A percentile compares a stretch with the other conserved stretches of the same genome.
Conservation (phyloP, 345 rosid species). For the Melastoma malabathricum region DNA sequence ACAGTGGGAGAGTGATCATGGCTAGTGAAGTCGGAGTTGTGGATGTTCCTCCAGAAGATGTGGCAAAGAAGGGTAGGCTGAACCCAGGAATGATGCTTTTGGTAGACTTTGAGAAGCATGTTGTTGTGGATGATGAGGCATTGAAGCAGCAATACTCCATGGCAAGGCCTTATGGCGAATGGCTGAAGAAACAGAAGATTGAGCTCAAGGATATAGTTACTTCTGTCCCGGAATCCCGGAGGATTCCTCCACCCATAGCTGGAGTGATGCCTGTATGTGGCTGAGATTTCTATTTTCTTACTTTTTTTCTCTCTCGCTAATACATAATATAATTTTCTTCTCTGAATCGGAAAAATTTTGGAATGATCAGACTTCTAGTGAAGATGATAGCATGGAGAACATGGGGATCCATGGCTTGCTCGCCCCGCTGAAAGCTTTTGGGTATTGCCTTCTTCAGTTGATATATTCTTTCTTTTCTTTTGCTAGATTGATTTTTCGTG, state of each 20-base stretch:
- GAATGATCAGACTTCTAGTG: slow-evolving; percentile 39
- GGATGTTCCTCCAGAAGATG: slow-evolving; percentile 88
- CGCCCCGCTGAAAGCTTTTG: slow-evolving; percentile 92
- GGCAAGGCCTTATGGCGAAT: slow-evolving; percentile 84
- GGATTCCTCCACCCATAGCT: slow-evolving; percentile 44
- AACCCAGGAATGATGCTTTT: slow-evolving; percentile 99
- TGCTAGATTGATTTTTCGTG: slow-evolving; percentile 1
- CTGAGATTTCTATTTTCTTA: not conserved
- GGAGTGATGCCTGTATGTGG: slow-evolving; percentile 53
- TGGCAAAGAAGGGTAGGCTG: slow-evolving; percentile 87
- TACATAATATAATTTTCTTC: slow-evolving; percentile 1
- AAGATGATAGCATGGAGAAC: slow-evolving; percentile 70
- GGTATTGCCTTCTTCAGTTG: slow-evolving; percentile 32
- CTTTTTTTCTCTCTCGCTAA: not conserved
- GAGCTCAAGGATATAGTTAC: slow-evolving; percentile 59
- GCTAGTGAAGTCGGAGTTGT: slow-evolving; percentile 99
- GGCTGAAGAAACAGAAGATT: slow-evolving; percentile 85
- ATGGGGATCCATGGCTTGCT: slow-evolving; percentile 84
- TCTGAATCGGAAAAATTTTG: slow-evolving; percentile 1
- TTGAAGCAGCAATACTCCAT: slow-evolving; percentile 85
- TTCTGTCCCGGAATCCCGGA: slow-evolving; percentile 55
- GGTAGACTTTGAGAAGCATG: slow-evolving; percentile 91
- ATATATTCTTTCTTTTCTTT: not conserved
- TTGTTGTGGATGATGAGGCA: slow-evolving; percentile 91
- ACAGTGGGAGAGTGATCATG: slow-evolving; percentile 88